A percentile compares a stretch with the other conserved stretches of the same genome.
Conservation (phyloP, 2,329 filamentous ascomycete genomes). For the Ophiostoma tasmaniense region DNA sequence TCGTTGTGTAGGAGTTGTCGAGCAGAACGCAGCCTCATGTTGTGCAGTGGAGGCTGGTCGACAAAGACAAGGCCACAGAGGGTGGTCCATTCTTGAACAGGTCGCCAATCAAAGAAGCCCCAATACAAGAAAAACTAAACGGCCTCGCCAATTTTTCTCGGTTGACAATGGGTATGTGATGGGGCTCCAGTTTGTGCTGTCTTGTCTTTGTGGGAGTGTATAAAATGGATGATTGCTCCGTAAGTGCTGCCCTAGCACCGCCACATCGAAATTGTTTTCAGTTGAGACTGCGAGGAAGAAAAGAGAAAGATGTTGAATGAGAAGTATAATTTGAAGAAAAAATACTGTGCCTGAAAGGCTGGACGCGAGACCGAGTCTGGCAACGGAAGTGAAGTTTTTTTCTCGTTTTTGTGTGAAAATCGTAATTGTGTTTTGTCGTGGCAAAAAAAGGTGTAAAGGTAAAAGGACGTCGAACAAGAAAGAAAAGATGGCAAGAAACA, state of each 20-base stretch:
- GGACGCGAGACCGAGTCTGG: slow-evolving; percentile 1
- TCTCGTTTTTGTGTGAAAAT: slow-evolving; percentile 10
- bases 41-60: background rate
- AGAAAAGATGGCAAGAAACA: background rate
- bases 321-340: background rate
- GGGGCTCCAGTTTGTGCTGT: background rate
- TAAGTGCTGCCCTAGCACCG: background rate
- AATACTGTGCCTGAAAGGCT: background rate
- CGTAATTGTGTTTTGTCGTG: slow-evolving; percentile 15
- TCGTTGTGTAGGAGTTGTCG: background rate
- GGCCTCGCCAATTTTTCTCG: background rate
- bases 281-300: background rate
- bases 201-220: background rate
- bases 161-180: background rate
- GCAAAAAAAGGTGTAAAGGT: background rate
- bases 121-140: background rate
- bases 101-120: background rate
- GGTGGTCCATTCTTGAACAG: background rate
- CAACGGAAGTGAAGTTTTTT: slow-evolving; percentile 9
- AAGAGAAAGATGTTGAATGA: background rate
- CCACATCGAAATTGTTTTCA: background rate
- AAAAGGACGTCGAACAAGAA: background rate
- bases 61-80: background rate
- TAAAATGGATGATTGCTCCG: background rate
- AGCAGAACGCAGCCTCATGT: background rate